Conservation (phyloP, 176 grass and related monocot species). For the Carex pumila region DNA sequence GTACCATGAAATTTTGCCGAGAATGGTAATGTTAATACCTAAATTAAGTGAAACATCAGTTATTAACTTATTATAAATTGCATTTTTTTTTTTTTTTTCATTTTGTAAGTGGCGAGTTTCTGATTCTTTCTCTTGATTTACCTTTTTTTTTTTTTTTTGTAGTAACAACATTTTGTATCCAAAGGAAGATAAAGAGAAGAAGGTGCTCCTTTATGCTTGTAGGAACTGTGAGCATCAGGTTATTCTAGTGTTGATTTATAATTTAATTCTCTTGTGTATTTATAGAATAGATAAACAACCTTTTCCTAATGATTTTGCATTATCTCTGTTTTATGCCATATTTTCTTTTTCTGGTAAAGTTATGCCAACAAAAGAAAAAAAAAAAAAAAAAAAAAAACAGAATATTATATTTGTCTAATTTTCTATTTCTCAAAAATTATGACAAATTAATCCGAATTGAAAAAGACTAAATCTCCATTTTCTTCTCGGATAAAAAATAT, state of each 20-base stretch:
- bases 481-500: too few species aligned
- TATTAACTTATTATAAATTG: too few species aligned
- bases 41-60: not conserved
- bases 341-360: not conserved
- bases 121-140: not conserved
- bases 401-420: not conserved
- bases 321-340: not conserved
- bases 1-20: conserved; percentile 35
- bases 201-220: conserved; percentile 29
- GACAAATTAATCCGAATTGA: too few species aligned
- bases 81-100: not conserved
- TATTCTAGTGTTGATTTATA: not conserved
- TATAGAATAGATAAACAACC: not conserved
- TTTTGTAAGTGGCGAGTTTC: not conserved
- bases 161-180: conserved; percentile 36
- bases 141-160: too few species aligned
- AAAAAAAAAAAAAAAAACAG: too few species aligned
- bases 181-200: conserved; percentile 28
- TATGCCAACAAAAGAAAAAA: not conserved
- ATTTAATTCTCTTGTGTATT: not conserved
- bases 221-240: conserved; percentile 31
- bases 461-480: too few species aligned
- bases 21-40: conserved; percentile 19
- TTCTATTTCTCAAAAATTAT: too few species aligned
- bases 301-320: not conserved